Evolutionary conservation across 2,329 filamentous ascomycete genomes (phyloP).

Genomic region (Chaetomium sp.): DNA sequence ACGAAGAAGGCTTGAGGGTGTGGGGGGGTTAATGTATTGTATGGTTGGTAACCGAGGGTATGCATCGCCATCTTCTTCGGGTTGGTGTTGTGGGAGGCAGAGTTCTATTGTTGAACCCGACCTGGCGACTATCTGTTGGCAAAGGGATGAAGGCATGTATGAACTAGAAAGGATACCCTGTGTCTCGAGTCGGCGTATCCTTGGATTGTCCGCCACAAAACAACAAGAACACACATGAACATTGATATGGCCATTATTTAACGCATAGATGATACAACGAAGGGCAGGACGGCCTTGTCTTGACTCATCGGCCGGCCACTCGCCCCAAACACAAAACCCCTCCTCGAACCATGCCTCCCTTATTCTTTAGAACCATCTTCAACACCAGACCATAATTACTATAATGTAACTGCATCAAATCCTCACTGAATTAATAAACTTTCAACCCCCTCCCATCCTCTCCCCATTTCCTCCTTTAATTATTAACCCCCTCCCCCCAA

Average conservation of each 20-base stretch:
- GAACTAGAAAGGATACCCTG: too few relatives aligned
- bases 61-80: too few relatives aligned
- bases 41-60: too few relatives aligned
- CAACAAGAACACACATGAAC: background rate
- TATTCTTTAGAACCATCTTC: background rate
- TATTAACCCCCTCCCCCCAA: background rate
- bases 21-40: background rate
- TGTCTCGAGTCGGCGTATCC: too few relatives aligned
- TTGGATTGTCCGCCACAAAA: background rate
- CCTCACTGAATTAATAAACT: background rate
- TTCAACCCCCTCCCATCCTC: background rate
- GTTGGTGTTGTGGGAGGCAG: too few relatives aligned
- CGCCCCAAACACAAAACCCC: background rate
- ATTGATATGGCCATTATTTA: background rate
- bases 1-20: background rate
- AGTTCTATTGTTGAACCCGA: too few relatives aligned
- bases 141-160: too few relatives aligned
- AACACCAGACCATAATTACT: background rate
- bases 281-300: background rate
- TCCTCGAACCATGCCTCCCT: background rate
- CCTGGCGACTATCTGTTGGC: too few relatives aligned
- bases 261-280: background rate
- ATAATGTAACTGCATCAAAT: background rate
- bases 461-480: too few relatives aligned
- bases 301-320: background rate